These are phyloP conservation scores for Syzygium aromaticum DNA, from an alignment of 345 rosid genomes.

Conservation along the genomic window DNA sequence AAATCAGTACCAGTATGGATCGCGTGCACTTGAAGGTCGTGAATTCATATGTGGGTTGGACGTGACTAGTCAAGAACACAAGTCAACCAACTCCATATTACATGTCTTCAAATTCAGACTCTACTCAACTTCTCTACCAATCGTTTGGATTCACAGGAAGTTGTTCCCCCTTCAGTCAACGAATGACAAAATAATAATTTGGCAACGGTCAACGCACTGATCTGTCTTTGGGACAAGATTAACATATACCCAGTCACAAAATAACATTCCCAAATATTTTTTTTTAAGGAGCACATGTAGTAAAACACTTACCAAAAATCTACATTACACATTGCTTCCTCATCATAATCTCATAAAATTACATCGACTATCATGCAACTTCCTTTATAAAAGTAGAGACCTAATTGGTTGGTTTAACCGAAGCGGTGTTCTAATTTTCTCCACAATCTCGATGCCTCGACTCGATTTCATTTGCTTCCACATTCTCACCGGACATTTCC, in stretches of 20 bases:
- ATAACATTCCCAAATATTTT: not conserved
- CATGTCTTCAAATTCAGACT: not conserved
- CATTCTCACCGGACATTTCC: slow-evolving; percentile 44
- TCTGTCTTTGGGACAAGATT: not conserved
- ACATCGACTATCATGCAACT: not conserved
- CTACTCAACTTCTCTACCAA: not conserved
- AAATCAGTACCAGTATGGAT: not conserved
- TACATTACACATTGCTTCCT: not conserved
- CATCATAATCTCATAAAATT: not conserved
- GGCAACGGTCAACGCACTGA: not conserved
- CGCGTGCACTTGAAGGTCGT: not conserved
- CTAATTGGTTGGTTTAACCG: not conserved
- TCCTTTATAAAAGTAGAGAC: not conserved
- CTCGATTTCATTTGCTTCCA: not conserved
- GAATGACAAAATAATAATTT: not conserved
- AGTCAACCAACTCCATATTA: not conserved
- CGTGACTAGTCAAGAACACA: not conserved
- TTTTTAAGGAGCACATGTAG: not conserved
- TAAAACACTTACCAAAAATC: not conserved
- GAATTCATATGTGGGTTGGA: not conserved
- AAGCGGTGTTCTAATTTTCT: not conserved
- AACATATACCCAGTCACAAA: not conserved
- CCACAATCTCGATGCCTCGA: not conserved
- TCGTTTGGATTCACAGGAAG: not conserved
- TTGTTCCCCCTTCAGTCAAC: not conserved